Evolutionary conservation across 1,284 basidiomycete species (phyloP), one percentile per base, ranked within the genome.

Genomic region (Ceratobasidium sp.): DNA sequence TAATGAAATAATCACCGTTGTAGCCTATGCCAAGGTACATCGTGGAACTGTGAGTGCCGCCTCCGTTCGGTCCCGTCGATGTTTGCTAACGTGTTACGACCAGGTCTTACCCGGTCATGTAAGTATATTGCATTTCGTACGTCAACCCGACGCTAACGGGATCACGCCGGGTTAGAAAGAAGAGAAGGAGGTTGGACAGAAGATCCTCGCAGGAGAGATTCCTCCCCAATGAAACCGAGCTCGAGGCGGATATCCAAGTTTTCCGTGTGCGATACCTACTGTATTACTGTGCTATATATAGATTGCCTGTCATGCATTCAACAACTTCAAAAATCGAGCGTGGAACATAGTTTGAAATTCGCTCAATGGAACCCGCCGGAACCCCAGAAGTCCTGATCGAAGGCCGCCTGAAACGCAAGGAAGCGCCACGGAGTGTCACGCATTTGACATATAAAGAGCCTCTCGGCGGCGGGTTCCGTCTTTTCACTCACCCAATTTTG

Each of bases 71-170:
- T 45, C n/a, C n/a, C n/a, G 31, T 45, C 31, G 2, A 45, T 43
- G 22, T 29, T 31, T 54, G 10, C 3, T 42, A 49, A 42, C 31
- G 4, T 35, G 20, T 25, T 52, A 25, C n/a, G 7, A 54, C 34
- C 25, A 65, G 62, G 20, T 65, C 31, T 50, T 65, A 12, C 62
- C 62, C 25, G 62, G 62, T 42, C 62, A 65, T 49, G 62, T 65
- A 65, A 65, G 62, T 65, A n/a, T n/a, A n/a, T n/a, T n/a, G n/a
- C n/a, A n/a, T 3, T 7, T 17, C 42, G 53, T 20, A 55, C 27
- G 20, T 20, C 17, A 20, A 20, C n/a, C n/a, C 29, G 53, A 20
- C n/a, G 20, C 53, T 32, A 12, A 35, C 10, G 10, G 45, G 7
- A 6, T 12, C 6, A 12, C 22, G 8, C 20, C 10, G 10, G 38